Base-by-base conservation (phyloP, 352 stramenopile genomes). In the Pythium biforme region DNA sequence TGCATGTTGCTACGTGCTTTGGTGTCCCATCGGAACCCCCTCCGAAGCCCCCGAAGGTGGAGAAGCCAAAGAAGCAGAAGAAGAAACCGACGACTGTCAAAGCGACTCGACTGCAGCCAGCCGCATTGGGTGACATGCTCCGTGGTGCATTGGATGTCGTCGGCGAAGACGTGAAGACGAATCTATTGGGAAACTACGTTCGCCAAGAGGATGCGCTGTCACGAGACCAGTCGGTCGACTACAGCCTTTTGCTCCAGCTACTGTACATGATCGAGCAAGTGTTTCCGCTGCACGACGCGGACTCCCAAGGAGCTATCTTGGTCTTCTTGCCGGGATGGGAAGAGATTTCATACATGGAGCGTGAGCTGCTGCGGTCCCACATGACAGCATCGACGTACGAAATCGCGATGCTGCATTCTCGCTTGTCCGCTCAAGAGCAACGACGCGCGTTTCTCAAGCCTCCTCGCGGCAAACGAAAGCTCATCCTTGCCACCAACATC, bases 401-500 rank as follows among this genome's bases (percentile, higher is more conserved):
- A 40, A 79, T 93, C 34, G 79, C 81, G 19, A 74, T 92, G 62
- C 64, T 94, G 20, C 85, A 94, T 67, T 92, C 82, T 41, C 77
- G 78, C 0, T 58, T 94, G 2, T 91, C 85, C 3, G 73, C 79
- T 0, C 72, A 88, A 34, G 85, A 94, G 45, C 85, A 94, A 56
- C 79, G 78, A 4, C 74, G 72, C 11, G 85, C 83, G 15, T 94
- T 94, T 61, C 60, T 83, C 34, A 86, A 76, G 19, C 78, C 85
- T 2, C 73, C 78, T 7, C 62, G 63, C 5, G 81, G 81, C 25
- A 86, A 87, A 56, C 75, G 83, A 51, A 94, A 95, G 61, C 64
- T 95, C 7, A 87, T 95, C 34, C 79, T 98, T 48, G 79, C 91
- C 6, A 99, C 96, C 0, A 99, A 98, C 66, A 98, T 99, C 50